Conservation (phyloP, 495 filamentous ascomycete species). For the Talaromyces wortmannii region DNA sequence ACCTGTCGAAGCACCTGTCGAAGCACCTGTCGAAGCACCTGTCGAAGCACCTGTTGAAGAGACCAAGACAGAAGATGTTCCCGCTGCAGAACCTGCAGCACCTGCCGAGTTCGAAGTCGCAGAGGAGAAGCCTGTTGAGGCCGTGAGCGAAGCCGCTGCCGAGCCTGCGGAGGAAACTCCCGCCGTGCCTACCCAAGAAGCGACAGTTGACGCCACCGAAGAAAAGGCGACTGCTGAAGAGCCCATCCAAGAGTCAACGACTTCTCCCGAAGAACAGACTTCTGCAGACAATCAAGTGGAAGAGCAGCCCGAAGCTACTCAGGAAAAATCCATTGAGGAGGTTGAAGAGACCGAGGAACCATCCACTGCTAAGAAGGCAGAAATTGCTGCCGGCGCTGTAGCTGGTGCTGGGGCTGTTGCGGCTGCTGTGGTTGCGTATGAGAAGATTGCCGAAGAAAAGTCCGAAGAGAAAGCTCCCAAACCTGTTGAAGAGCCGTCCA, state of each 20-base stretch:
- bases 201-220: not conserved
- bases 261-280: constrained; percentile 11
- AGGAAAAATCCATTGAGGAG: too few species aligned
- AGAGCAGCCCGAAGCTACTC: too few species aligned
- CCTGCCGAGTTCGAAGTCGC: not conserved
- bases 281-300: not conserved
- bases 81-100: constrained; percentile 5
- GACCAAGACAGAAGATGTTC: constrained; percentile 10
- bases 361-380: constrained; percentile 1
- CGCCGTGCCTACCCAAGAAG: not conserved
- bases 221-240: not conserved
- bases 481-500: not conserved
- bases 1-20: not conserved
- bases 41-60: not conserved
- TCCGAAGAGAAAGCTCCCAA: constrained; percentile 1
- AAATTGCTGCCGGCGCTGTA: not conserved
- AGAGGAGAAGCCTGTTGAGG: not conserved
- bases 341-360: not conserved
- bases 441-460: constrained; percentile 1
- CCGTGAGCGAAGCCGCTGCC: constrained; percentile 1
- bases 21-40: not conserved
- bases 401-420: constrained; percentile 1
- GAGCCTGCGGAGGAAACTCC: constrained; percentile 2
- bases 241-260: not conserved
- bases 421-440: constrained; percentile 1